Percentiles rank a stretch among this genome's conserved stretches.
Conservation (phyloP, 1,284 basidiomycete species). For the Ganoderma boninense region DNA sequence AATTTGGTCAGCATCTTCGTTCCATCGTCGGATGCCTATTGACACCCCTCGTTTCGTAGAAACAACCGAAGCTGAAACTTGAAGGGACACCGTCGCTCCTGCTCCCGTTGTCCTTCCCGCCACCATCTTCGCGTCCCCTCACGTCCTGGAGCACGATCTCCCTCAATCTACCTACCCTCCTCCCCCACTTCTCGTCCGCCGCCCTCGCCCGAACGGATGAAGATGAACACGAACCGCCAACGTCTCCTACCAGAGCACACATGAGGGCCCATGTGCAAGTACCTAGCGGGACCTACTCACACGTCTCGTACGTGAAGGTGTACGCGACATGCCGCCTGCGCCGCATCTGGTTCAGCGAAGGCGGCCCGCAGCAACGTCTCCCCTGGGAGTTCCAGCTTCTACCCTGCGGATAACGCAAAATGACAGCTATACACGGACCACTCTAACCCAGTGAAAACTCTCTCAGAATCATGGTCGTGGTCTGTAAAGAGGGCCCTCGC, state of each 20-base stretch:
- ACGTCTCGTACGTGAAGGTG: conserved; percentile 76
- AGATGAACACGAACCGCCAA: conserved; percentile 36
- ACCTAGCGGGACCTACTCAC: conserved; percentile 68
- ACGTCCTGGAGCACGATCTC: conserved; percentile 79
- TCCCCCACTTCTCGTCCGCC: conserved; percentile 69
- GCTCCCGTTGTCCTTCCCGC: conserved; percentile 76
- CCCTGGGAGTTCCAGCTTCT: conserved; percentile 81
- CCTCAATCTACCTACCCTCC: conserved; percentile 65
- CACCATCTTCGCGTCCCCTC: conserved; percentile 57
- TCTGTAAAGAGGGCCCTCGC: neutral
- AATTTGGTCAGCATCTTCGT: conserved; percentile 8
- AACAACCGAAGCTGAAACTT: conserved; percentile 60
- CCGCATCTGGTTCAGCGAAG: conserved; percentile 81
- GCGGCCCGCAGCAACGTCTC: conserved; percentile 55
- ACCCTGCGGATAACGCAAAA: conserved; percentile 36
- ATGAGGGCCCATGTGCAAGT: conserved; percentile 41
- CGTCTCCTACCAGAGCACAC: neutral
- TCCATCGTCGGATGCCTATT: conserved; percentile 15
- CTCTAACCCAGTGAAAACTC: neutral
- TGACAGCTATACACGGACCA: neutral
- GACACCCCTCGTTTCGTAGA: conserved; percentile 49
- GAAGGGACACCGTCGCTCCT: conserved; percentile 63
- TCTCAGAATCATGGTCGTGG: neutral
- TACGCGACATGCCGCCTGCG: conserved; percentile 85
- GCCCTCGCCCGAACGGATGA: conserved; percentile 42